Conservation (phyloP, 148 eudicot genomes). For the Rhododendron vialii region DNA sequence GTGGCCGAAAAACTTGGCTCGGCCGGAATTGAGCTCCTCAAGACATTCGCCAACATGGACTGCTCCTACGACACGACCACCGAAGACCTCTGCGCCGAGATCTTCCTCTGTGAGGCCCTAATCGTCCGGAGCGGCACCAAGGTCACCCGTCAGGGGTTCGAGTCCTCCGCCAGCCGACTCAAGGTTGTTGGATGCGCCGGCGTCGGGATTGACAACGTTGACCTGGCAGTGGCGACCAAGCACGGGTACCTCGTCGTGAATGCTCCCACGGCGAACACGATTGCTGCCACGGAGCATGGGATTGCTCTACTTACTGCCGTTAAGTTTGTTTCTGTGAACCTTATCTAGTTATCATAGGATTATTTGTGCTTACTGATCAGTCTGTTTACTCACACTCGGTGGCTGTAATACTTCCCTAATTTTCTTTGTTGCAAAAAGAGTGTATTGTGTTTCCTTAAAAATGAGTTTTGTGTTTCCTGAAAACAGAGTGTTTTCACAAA, state of each 20-base stretch:
- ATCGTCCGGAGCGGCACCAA: slow-evolving; percentile 12
- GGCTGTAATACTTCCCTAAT: no score
- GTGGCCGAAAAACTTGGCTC: slow-evolving; percentile 4
- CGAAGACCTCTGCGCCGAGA: slow-evolving; percentile 13
- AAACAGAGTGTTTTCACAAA: not conserved
- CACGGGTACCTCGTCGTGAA: slow-evolving; percentile 14
- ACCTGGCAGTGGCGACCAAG: slow-evolving; percentile 4
- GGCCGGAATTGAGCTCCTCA: not conserved
- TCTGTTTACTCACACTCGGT: no score
- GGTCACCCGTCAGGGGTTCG: slow-evolving; percentile 11
- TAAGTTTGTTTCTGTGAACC: no score
- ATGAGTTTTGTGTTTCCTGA: not conserved
- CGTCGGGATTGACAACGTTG: slow-evolving; percentile 15
- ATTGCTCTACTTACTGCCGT: slow-evolving; percentile 9
- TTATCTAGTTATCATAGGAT: no score
- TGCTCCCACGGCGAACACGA: slow-evolving; percentile 16
- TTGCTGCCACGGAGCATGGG: slow-evolving; percentile 18
- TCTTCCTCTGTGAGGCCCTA: slow-evolving; percentile 13
- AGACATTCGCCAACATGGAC: slow-evolving; percentile 5
- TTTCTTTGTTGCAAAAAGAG: no score
- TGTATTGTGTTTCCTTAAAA: no score
- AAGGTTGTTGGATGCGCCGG: slow-evolving; percentile 21
- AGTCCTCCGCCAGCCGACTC: slow-evolving; percentile 3
- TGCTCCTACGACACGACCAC: slow-evolving; percentile 6
- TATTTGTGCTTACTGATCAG: no score